phyloP scores from a whole-genome alignment of 352 stramenopile genomes.

The Phytophthora tubulina region DNA sequence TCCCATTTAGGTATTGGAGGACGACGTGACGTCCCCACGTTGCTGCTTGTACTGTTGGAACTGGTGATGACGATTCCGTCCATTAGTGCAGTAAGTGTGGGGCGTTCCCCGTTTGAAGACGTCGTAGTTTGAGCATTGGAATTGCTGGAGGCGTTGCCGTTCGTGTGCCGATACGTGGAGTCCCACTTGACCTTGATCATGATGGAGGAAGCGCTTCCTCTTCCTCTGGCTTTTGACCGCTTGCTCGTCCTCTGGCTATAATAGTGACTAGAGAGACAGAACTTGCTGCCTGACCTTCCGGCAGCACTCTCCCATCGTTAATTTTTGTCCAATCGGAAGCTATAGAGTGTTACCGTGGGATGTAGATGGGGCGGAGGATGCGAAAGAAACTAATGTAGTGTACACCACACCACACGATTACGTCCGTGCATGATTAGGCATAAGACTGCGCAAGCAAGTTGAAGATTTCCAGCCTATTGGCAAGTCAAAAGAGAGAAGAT shows the following conservation, averaged over 20 bases:
- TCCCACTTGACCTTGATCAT: conserved; percentile 87
- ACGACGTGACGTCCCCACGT: conserved; percentile 22
- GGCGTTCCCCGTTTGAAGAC: conserved; percentile 5
- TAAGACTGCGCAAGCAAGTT: no score
- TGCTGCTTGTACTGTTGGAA: conserved; percentile 26
- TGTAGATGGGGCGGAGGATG: conserved; percentile 13
- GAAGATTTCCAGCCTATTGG: background rate
- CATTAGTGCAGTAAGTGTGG: conserved; percentile 51
- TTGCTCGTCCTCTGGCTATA: conserved; percentile 30
- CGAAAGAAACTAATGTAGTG: conserved; percentile 32
- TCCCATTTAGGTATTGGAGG: conserved; percentile 53
- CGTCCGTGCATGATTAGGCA: background rate
- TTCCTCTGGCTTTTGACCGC: conserved; percentile 19
- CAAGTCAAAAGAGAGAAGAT: no score
- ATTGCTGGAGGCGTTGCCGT: background rate
- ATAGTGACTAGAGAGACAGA: conserved; percentile 32
- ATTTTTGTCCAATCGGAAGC: conserved; percentile 29
- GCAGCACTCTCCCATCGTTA: conserved; percentile 11
- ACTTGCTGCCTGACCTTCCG: background rate
- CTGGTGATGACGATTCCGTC: conserved; percentile 50
- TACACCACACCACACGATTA: conserved; percentile 22
- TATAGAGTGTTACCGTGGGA: conserved; percentile 8
- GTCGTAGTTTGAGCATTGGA: conserved; percentile 1
- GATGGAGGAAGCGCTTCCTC: conserved; percentile 11
- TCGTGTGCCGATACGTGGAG: conserved; percentile 45